A percentile compares a stretch with the other conserved stretches of the same genome.
These are phyloP conservation scores for Themeda triandra DNA, from an alignment of 176 grass and related monocot species.

Conservation along the genomic window DNA sequence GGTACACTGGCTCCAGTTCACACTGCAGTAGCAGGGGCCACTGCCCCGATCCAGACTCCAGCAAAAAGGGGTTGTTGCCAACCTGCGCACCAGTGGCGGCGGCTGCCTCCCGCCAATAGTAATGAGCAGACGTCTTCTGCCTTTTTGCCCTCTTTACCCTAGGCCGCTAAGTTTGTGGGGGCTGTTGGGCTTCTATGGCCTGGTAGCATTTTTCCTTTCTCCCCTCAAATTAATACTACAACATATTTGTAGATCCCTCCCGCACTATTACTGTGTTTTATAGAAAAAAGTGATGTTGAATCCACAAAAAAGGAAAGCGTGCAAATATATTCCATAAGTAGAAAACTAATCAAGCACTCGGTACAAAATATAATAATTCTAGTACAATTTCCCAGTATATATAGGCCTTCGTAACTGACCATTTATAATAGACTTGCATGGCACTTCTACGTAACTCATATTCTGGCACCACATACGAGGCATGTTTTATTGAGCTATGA, in stretches of 20 bases:
- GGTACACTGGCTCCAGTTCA: not conserved
- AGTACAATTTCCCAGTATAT: not conserved
- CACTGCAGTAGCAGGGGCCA: not conserved
- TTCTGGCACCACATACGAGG: not conserved
- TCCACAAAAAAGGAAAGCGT: not conserved
- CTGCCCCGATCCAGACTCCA: not conserved
- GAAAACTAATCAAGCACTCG: not conserved
- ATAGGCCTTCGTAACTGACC: not conserved
- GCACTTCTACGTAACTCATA: not conserved
- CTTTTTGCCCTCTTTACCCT: not conserved
- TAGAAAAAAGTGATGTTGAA: not conserved
- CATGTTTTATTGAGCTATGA: not conserved
- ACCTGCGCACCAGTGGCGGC: not conserved
- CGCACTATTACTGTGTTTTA: not conserved
- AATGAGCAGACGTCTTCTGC: not conserved
- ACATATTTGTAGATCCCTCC: not conserved
- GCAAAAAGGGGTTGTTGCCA: not conserved
- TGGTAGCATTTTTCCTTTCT: not conserved
- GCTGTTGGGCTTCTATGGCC: not conserved
- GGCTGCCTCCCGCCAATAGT: not conserved
- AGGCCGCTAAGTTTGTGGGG: not conserved
- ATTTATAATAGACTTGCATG: not conserved
- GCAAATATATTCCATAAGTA: not conserved
- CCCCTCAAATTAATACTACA: not conserved
- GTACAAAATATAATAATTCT: not conserved